These are phyloP conservation scores for Talaromyces stipitatus DNA, from an alignment of 495 filamentous ascomycete genomes.

Conservation along the genomic window DNA sequence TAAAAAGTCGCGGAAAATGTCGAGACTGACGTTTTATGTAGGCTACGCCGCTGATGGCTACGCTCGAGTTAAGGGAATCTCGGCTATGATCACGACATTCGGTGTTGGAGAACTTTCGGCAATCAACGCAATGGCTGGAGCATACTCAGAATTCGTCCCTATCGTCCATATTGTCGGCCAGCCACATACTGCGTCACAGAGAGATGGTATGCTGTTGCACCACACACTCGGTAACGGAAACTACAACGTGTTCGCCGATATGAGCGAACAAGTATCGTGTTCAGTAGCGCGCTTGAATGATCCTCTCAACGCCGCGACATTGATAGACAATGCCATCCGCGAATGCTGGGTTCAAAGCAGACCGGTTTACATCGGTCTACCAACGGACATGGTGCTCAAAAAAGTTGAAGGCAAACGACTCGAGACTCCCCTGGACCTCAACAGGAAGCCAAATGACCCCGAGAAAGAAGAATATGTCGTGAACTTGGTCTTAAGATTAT, in stretches of 20 bases:
- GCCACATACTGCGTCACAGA: slow-evolving; percentile 42
- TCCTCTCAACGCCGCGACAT: slow-evolving; percentile 55
- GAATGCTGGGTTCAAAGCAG: slow-evolving; percentile 69
- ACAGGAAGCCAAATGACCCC: slow-evolving; percentile 52
- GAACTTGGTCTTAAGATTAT: slow-evolving; percentile 66
- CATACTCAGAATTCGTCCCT: slow-evolving; percentile 54
- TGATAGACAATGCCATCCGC: slow-evolving; percentile 73
- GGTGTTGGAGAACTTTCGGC: slow-evolving; percentile 65
- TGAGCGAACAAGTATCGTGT: slow-evolving; percentile 66
- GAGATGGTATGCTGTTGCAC: slow-evolving; percentile 63
- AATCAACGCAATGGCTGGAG: slow-evolving; percentile 61
- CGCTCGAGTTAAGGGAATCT: slow-evolving; percentile 59
- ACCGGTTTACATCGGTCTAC: slow-evolving; percentile 80
- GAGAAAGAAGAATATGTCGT: slow-evolving; percentile 81
- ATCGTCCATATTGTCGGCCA: slow-evolving; percentile 61
- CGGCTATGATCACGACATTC: slow-evolving; percentile 59
- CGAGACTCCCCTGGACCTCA: slow-evolving; percentile 60
- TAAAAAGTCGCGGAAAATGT: neutral
- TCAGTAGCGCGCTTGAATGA: slow-evolving; percentile 62
- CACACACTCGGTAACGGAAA: slow-evolving; percentile 92
- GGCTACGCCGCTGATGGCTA: slow-evolving; percentile 70
- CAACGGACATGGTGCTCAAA: slow-evolving; percentile 75
- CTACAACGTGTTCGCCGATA: slow-evolving; percentile 76
- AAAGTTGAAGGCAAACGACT: slow-evolving; percentile 70
- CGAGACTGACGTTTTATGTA: slow-evolving; percentile 12